These are phyloP conservation scores for Graphiopsis chlorocephala DNA, from an alignment of 2,329 filamentous ascomycete species.

Conservation along the genomic window DNA sequence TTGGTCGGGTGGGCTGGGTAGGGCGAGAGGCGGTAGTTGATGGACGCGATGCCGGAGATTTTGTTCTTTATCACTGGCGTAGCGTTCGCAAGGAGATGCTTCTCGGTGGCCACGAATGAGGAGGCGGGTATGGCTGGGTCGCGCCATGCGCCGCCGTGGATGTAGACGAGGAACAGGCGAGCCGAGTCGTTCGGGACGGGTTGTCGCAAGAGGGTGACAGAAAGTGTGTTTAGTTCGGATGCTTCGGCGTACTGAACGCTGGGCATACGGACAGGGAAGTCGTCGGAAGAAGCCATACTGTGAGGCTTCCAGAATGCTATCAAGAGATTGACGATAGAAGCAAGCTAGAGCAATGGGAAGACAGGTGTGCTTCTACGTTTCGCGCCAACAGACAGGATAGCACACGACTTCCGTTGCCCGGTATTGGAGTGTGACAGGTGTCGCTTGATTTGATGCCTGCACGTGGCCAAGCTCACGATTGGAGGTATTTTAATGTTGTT, in stretches of 20 bases:
- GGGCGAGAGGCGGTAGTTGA: constrained; percentile 63
- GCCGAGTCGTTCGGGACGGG: constrained; percentile 21
- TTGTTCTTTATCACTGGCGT: constrained; percentile 13
- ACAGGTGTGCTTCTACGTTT: neutral
- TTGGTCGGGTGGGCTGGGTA: constrained; percentile 43
- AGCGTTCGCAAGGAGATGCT: constrained; percentile 33
- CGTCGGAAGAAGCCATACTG: neutral
- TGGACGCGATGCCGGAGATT: constrained; percentile 61
- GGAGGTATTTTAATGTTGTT: too few relatives aligned
- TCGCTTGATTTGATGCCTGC: too few relatives aligned
- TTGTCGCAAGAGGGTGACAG: constrained; percentile 42
- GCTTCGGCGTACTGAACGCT: constrained; percentile 31
- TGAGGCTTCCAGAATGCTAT: too few relatives aligned
- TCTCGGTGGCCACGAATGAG: constrained; percentile 38
- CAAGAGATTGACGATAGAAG: too few relatives aligned
- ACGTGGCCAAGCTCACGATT: too few relatives aligned
- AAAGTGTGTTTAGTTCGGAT: constrained; percentile 41
- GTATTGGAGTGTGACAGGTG: neutral
- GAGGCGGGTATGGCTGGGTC: constrained; percentile 42
- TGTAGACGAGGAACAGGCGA: constrained; percentile 38
- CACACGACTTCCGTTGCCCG: neutral
- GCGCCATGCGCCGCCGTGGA: constrained; percentile 52
- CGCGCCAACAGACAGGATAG: neutral
- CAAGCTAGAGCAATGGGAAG: too few relatives aligned
- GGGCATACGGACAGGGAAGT: constrained; percentile 16